These are phyloP conservation scores for Pleurotus pulmonarius DNA, from an alignment of 768 basidiomycete genomes.

Conservation along the genomic window DNA sequence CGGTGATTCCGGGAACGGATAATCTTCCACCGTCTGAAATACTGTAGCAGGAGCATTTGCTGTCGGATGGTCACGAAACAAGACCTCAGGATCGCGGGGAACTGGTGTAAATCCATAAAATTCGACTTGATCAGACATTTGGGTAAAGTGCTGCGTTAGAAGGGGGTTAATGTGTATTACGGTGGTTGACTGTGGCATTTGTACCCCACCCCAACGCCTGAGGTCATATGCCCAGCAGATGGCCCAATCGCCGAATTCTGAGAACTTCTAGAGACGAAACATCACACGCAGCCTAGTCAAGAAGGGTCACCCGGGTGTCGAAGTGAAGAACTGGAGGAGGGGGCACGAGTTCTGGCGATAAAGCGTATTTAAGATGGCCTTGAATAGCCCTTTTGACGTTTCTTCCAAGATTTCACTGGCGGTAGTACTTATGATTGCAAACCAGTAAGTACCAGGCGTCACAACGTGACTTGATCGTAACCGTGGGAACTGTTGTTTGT, in stretches of 20 bases:
- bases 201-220: neutral
- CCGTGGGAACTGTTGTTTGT: conserved; percentile 4
- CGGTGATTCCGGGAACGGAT: conserved; percentile 38
- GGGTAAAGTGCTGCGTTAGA: neutral
- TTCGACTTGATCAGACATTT: conserved; percentile 16
- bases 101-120: conserved; percentile 49
- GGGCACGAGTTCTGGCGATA: too few relatives aligned
- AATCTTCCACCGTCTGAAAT: conserved; percentile 38
- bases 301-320: too few relatives aligned
- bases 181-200: neutral
- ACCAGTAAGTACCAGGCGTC: conserved; percentile 3
- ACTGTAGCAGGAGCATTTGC: conserved; percentile 33
- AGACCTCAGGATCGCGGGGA: conserved; percentile 41
- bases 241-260: too few relatives aligned
- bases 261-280: too few relatives aligned
- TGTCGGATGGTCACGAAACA: conserved; percentile 43
- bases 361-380: too few relatives aligned
- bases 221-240: too few relatives aligned
- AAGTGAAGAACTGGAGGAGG: too few relatives aligned
- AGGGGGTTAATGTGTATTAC: neutral
- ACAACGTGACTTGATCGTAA: neutral
- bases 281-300: too few relatives aligned
- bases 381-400: too few relatives aligned
- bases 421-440: neutral
- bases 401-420: neutral